Percentiles rank a stretch among this genome's conserved stretches.
Evolutionary conservation across 73 alveolate species (phyloP).

Genomic region (Blepharisma stoltei): DNA sequence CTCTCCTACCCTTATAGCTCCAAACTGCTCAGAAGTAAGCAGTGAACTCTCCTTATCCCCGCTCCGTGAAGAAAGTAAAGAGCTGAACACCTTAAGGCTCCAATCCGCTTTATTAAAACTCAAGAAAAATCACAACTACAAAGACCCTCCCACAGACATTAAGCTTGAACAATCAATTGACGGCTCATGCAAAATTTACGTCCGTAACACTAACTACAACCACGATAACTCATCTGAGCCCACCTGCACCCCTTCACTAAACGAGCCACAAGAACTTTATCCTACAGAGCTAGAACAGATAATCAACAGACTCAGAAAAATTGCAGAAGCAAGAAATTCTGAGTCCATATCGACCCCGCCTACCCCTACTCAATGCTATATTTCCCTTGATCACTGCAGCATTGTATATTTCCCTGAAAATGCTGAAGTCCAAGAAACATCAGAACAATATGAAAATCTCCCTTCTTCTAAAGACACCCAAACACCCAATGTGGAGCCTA

Average conservation of each 20-base stretch:
- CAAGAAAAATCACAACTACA: not conserved
- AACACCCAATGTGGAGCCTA: conserved; percentile 1
- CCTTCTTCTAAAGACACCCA: conserved; percentile 1
- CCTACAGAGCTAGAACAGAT: not conserved
- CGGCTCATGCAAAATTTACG: conserved; percentile 1
- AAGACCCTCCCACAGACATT: not conserved
- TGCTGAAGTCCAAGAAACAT: not conserved
- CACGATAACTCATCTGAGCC: not conserved
- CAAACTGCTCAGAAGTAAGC: too few species aligned
- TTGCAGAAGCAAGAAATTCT: conserved; percentile 5
- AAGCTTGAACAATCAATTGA: conserved; percentile 16
- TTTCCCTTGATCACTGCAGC: conserved; percentile 16
- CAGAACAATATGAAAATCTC: not conserved
- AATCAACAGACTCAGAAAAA: not conserved
- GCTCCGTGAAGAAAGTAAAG: not conserved
- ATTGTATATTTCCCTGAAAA: not conserved
- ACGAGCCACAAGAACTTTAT: not conserved
- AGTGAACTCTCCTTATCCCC: too few species aligned
- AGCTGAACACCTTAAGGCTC: not conserved
- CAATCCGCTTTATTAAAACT: not conserved
- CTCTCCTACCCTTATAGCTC: too few species aligned
- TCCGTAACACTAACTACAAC: not conserved
- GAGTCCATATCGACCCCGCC: not conserved
- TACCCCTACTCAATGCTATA: not conserved
- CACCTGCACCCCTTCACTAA: not conserved